phyloP scores from a whole-genome alignment of 768 basidiomycete species.

The Piloderma croceum region DNA sequence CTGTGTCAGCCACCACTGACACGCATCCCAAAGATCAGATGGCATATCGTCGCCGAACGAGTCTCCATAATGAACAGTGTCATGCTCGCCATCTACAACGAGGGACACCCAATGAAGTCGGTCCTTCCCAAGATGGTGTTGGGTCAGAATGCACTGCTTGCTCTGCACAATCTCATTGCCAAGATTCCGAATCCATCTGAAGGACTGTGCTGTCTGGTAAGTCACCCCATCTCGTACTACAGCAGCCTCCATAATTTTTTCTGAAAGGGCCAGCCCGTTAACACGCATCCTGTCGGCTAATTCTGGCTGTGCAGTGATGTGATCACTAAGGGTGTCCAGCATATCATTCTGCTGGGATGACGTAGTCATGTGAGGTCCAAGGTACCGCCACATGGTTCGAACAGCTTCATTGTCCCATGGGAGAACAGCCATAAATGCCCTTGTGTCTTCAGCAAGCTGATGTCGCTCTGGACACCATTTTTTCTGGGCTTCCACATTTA shows the following conservation, averaged over 20 bases:
- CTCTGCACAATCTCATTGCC: not conserved
- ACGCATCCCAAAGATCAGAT: not conserved
- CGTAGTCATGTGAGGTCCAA: slow-evolving; percentile 3
- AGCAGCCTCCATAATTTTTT: no score
- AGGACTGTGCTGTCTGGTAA: no score
- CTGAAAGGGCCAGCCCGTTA: no score
- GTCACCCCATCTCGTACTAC: no score
- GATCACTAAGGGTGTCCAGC: not conserved
- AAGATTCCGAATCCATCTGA: not conserved
- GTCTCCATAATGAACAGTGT: not conserved
- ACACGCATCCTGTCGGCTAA: no score
- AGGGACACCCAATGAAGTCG: not conserved
- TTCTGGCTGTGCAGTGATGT: not conserved
- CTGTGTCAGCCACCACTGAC: not conserved
- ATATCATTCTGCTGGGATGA: slow-evolving; percentile 8
- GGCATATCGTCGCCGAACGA: not conserved
- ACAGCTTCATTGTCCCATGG: slow-evolving; percentile 6
- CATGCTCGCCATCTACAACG: not conserved
- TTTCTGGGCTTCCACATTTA: not conserved
- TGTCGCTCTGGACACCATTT: not conserved
- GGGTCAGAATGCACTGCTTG: not conserved
- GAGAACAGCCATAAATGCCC: not conserved
- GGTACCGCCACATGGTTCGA: slow-evolving; percentile 3
- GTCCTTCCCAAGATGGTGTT: no score
- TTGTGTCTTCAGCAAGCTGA: not conserved